phyloP scores from a whole-genome alignment of 1,139 yeast genomes.

The Lodderomyces theae region DNA sequence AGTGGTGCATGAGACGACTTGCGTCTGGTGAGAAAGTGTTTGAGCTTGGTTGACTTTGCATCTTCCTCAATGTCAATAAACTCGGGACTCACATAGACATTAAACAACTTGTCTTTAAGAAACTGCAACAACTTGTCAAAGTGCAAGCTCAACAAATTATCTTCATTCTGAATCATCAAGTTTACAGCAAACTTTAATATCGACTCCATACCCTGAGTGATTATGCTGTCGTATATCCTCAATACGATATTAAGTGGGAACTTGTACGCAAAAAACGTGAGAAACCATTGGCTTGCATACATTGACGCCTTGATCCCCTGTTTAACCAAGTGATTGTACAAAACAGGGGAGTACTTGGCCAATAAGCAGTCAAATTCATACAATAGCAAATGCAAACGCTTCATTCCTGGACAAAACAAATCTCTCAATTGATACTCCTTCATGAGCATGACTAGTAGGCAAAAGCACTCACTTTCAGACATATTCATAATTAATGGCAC shows the following conservation, averaged over 20 bases:
- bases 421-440: conserved; percentile 75
- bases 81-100: conserved; percentile 54
- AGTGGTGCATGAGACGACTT: not conserved
- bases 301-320: conserved; percentile 87
- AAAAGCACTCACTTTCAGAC: conserved; percentile 82
- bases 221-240: conserved; percentile 77
- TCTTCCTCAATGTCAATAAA: conserved; percentile 17
- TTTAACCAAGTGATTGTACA: conserved; percentile 72
- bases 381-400: conserved; percentile 78
- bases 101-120: conserved; percentile 76
- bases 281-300: conserved; percentile 97
- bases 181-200: conserved; percentile 78
- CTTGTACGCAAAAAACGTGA: conserved; percentile 90
- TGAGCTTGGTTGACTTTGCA: conserved; percentile 1
- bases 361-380: conserved; percentile 86
- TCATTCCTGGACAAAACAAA: conserved; percentile 85
- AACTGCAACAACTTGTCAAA: conserved; percentile 76
- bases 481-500: conserved; percentile 82
- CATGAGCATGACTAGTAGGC: conserved; percentile 79
- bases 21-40: conserved; percentile 5
- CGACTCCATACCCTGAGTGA: conserved; percentile 87
- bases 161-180: conserved; percentile 66
- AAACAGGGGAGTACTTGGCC: conserved; percentile 64
- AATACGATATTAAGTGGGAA: conserved; percentile 83
- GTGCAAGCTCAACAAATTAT: conserved; percentile 53